Conservation (phyloP, 1,284 basidiomycete genomes). For the Hemileia vastatrix region DNA sequence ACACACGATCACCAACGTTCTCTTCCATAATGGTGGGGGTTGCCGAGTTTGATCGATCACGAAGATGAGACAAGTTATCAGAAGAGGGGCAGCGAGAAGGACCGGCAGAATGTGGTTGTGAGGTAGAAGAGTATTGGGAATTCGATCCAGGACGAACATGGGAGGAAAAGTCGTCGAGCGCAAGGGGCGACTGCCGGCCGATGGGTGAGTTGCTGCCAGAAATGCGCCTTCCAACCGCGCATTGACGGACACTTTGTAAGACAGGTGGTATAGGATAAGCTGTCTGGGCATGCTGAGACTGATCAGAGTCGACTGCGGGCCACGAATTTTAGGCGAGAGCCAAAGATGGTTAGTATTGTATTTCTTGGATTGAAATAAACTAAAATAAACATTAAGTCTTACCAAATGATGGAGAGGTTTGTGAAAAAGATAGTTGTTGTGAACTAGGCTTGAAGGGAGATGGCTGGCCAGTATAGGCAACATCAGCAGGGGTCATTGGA, state of each 20-base stretch:
- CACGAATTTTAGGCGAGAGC: not conserved
- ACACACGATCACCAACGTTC: too few relatives aligned
- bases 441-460: not conserved
- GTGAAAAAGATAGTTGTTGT: not conserved
- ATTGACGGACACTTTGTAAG: not conserved
- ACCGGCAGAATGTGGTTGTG: conserved; percentile 4
- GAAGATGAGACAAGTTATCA: too few relatives aligned
- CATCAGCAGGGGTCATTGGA: conserved; percentile 16
- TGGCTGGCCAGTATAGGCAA: not conserved
- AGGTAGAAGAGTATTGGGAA: not conserved
- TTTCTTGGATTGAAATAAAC: not conserved
- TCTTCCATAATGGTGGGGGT: too few relatives aligned
- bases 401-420: not conserved
- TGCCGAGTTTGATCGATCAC: too few relatives aligned
- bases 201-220: not conserved
- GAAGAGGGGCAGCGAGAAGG: conserved; percentile 5
- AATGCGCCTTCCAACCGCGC: not conserved
- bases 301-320: conserved; percentile 5
- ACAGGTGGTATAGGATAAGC: not conserved
- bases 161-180: not conserved
- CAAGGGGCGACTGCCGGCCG: not conserved
- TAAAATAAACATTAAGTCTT: too few relatives aligned
- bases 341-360: not conserved
- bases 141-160: not conserved
- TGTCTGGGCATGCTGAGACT: not conserved